These are phyloP conservation scores for Patellaria atrata DNA, from an alignment of 495 filamentous ascomycete species.

Conservation along the genomic window DNA sequence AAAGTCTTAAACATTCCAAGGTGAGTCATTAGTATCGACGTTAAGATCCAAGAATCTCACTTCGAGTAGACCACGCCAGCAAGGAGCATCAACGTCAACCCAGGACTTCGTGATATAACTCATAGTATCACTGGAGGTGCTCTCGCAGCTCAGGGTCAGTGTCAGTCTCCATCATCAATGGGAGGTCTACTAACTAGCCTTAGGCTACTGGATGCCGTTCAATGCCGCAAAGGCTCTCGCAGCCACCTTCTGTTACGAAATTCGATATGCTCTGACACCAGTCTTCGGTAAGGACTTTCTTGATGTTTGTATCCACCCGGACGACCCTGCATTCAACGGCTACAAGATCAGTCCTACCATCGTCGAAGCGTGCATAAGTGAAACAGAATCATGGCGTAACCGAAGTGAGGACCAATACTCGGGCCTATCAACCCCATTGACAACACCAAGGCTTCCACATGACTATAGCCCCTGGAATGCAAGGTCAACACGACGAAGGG, in stretches of 20 bases:
- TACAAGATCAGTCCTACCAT: conserved; percentile 56
- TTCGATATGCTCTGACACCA: conserved; percentile 71
- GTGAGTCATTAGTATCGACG: conserved; percentile 30
- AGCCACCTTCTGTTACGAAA: conserved; percentile 72
- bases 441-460: no score
- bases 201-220: conserved; percentile 97
- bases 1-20: conserved; percentile 75
- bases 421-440: no score
- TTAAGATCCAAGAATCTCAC: conserved; percentile 8
- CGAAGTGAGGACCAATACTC: conserved; percentile 4
- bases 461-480: no score
- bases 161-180: background rate
- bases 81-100: conserved; percentile 65
- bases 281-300: conserved; percentile 78
- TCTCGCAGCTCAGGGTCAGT: conserved; percentile 72
- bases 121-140: conserved; percentile 92
- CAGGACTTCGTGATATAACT: conserved; percentile 68
- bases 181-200: conserved; percentile 13
- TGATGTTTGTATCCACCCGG: conserved; percentile 46
- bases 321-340: conserved; percentile 40
- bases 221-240: conserved; percentile 69
- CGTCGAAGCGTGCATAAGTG: conserved; percentile 38
- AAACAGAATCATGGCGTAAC: conserved; percentile 28
- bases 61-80: conserved; percentile 58
- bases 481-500: no score